These are phyloP conservation scores for Bonnemaisonia californica DNA, from an alignment of 31 red algal genomes.

Conservation along the genomic window DNA sequence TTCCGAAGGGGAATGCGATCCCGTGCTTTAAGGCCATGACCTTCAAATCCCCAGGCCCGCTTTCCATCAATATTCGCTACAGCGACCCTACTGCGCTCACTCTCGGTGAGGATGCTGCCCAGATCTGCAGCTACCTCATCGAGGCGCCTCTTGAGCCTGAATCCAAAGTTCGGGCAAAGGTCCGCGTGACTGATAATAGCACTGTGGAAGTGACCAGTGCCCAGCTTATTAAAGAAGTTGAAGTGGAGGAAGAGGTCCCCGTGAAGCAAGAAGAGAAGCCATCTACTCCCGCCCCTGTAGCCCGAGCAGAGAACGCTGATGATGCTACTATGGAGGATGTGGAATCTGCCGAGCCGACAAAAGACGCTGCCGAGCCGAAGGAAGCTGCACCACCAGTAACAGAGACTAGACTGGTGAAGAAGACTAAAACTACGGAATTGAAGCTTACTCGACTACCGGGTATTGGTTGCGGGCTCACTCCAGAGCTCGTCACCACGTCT, in stretches of 20 bases:
- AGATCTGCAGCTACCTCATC: conserved; percentile 51
- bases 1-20: conserved; percentile 58
- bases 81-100: conserved; percentile 30
- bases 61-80: conserved; percentile 66
- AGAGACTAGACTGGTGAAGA: conserved; percentile 67
- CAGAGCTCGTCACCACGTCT: conserved; percentile 26
- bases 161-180: conserved; percentile 70
- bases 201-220: conserved; percentile 75
- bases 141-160: conserved; percentile 61
- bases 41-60: conserved; percentile 75
- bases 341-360: neutral
- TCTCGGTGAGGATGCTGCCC: conserved; percentile 25
- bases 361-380: neutral
- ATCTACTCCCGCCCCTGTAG: conserved; percentile 14
- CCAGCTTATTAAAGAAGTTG: conserved; percentile 80
- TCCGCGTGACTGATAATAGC: conserved; percentile 76
- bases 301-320: neutral
- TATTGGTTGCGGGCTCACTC: conserved; percentile 33
- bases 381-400: conserved; percentile 35
- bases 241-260: conserved; percentile 70
- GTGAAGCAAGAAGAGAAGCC: conserved; percentile 32
- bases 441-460: conserved; percentile 29
- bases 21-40: conserved; percentile 78
- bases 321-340: conserved; percentile 25
- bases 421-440: conserved; percentile 66